Base-by-base conservation (phyloP, 2,329 filamentous ascomycete species). In the Venturia carpophila region DNA sequence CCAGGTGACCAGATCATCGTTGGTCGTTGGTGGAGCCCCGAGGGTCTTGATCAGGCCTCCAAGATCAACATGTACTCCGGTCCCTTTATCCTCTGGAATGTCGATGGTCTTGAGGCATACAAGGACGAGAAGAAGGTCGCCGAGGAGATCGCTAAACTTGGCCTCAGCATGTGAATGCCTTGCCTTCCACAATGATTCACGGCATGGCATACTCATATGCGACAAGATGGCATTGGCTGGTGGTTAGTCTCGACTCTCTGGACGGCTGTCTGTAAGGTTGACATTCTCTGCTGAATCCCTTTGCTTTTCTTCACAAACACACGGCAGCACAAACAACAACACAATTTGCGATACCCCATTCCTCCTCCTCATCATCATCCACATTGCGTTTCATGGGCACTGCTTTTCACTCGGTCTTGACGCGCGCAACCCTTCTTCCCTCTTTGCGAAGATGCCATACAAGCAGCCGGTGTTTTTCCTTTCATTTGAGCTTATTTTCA, bases 1-100 rank as follows among this genome's bases (percentile, higher is more conserved):
- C 79, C 79, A 0, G 79, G 79, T 17, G 77, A 76, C 3, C 71
- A 77, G 64, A 75, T 81, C 63, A 78, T 81, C 43, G 39, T 82
- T 1, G 79, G 79, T 1, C 73, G 79, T 5, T 81, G 79, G 79
- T 81, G 78, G 78, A 70, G 67, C n/a, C 60, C 63, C 0, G 66
- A 68, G 5, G 69, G 70, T 42, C 67, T 65, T 67, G 62, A 60
- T 60, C 43, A 17, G 24, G 37, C 41, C 17, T 72, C 58, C 71
- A 70, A 24, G 64, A 69, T 56, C 62, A 45, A 66, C 41, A 39
- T 64, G 65, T 77, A 78, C 67, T 74, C 71, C 3, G 77, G 77
- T 15, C 77, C 77, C 0, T 78, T 78, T 68, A 73, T 79, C 61
- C 68, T 77, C 19, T 81, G 79, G 79, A 64, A 64, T 27, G 52